Base-by-base conservation (phyloP, 169 alveolate species). In the Cryptosporidium ryanae region DNA sequence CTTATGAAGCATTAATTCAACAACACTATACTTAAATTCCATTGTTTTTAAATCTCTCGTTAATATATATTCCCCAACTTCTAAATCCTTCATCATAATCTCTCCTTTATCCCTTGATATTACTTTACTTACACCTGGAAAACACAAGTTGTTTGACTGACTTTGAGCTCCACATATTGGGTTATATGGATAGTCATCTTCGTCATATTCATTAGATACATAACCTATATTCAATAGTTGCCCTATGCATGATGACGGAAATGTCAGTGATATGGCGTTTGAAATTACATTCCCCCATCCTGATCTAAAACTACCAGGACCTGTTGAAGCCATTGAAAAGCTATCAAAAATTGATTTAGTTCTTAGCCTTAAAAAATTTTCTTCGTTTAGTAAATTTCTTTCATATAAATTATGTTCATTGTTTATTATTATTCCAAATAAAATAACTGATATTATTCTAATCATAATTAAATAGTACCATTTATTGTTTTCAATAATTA, bases 201-300 rank as follows among this genome's bases (percentile, higher is more conserved):
- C 87, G 27, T 76, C 71, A 10, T 44, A 31, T 23, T 76, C 87
- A 23, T 10, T 55, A 2, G 87, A 76, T 34, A 76, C 38, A 21
- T 76, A 76, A 3, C 87, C 87, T 21, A 76, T 76, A 48, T 76
- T 76, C 1, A 76, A 32, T 38, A 76, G 29, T n/a, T 76, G 76
- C 2, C 87, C 87, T 8, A 76, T 63, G 32, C 87, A 76, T 0
- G 87, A 76, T 6, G 87, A 59, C 2, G 87, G 87, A 76, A 76
- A 76, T 25, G 76, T 12, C 44, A 76, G 12, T 76, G 68, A 43
- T 17, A 76, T 43, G 0, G 87, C 43, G 38, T 55, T 61, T 25
- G 87, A 76, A 76, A 76, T 55, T 29, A 76, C 87, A 76, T 76
- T 76, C 15, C 87, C 87, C 87, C 87, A 76, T 21, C 71, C 87